Evolutionary conservation across 495 filamentous ascomycete species (phyloP).

Genomic region (Mytilinidion resinicola): DNA sequence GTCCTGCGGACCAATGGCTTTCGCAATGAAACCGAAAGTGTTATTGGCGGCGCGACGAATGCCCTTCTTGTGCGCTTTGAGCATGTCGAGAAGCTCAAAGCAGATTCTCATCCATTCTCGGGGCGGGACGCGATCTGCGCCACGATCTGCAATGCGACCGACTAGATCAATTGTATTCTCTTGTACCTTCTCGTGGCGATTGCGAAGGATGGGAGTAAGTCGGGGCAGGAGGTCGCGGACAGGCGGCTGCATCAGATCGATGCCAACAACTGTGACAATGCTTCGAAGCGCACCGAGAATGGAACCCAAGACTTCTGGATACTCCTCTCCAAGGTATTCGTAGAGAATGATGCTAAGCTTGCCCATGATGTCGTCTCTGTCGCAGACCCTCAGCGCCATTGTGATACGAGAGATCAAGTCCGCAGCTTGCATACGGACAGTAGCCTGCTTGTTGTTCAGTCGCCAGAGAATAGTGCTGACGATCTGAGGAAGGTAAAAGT

Average conservation of each 20-base stretch:
- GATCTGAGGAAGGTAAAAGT: constrained; percentile 94
- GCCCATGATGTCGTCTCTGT: constrained; percentile 90
- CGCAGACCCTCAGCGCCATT: constrained; percentile 98
- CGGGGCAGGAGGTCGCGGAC: constrained; percentile 94
- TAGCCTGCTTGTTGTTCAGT: constrained; percentile 93
- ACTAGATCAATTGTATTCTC: constrained; percentile 99
- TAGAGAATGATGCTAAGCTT: constrained; percentile 96
- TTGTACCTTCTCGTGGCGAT: constrained; percentile 98
- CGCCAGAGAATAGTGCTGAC: constrained; percentile 96
- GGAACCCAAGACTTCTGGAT: constrained; percentile 94
- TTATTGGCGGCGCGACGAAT: constrained; percentile 99
- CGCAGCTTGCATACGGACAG: constrained; percentile 92
- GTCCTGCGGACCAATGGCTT: constrained; percentile 97
- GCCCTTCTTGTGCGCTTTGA: constrained; percentile 92
- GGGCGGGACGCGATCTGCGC: constrained; percentile 90
- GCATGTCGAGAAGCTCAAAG: constrained; percentile 98
- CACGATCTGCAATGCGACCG: constrained; percentile 95
- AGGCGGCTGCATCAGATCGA: constrained; percentile 98
- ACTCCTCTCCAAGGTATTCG: constrained; percentile 98
- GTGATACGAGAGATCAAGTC: constrained; percentile 95
- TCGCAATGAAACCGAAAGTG: constrained; percentile 99
- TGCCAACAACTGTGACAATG: constrained; percentile 97
- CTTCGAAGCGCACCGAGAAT: constrained; percentile 92
- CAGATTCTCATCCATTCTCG: constrained; percentile 99
- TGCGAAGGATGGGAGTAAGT: constrained; percentile 92